A percentile compares a stretch with the other conserved stretches of the same genome.
Conservation (phyloP, 495 filamentous ascomycete genomes). For the Hyaloscypha bicolor region DNA sequence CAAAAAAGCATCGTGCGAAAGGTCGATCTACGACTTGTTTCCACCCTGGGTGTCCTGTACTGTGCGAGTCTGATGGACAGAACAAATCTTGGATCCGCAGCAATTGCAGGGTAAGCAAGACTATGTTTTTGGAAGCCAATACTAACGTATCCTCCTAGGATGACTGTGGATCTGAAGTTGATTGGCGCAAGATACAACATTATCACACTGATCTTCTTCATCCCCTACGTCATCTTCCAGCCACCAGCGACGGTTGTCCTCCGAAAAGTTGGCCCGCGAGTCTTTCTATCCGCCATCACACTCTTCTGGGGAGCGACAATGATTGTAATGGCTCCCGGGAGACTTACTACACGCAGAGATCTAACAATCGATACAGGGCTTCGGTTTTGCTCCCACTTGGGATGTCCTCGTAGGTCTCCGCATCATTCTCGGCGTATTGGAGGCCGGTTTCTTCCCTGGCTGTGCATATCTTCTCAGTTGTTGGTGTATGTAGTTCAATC, state of each 20-base stretch:
- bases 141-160: conserved; percentile 25
- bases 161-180: conserved; percentile 55
- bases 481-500: conserved; percentile 44
- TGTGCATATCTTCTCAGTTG: conserved; percentile 64
- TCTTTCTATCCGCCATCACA: conserved; percentile 56
- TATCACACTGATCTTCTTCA: conserved; percentile 66
- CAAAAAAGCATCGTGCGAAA: conserved; percentile 55
- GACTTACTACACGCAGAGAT: background rate
- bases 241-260: conserved; percentile 58
- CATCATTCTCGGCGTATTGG: conserved; percentile 61
- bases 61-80: conserved; percentile 69
- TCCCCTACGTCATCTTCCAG: conserved; percentile 66
- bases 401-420: conserved; percentile 53
- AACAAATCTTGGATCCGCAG: conserved; percentile 64
- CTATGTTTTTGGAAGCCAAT: background rate
- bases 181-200: conserved; percentile 41
- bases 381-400: conserved; percentile 57
- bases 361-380: conserved; percentile 10
- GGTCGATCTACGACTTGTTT: conserved; percentile 64
- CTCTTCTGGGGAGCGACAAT: conserved; percentile 49
- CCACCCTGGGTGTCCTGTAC: conserved; percentile 66
- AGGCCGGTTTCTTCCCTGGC: conserved; percentile 67
- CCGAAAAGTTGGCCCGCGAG: conserved; percentile 61
- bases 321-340: conserved; percentile 35
- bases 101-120: background rate